These are phyloP conservation scores for Ballota nigra DNA, from an alignment of 257 asterid genomes.

Conservation along the genomic window DNA sequence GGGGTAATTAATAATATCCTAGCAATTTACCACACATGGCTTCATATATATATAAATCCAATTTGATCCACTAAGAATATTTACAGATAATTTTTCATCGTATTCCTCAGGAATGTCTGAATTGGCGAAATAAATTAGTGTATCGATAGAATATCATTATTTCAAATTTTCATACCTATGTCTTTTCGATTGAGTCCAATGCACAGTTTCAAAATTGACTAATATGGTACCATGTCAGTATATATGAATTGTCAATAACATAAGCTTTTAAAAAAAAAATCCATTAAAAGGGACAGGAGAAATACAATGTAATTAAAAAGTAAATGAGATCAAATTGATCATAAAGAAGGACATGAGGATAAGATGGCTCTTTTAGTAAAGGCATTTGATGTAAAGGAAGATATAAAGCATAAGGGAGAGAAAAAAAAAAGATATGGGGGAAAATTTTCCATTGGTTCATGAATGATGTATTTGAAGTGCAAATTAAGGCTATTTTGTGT, in stretches of 20 bases:
- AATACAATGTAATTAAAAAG: neutral
- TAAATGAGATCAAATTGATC: constrained; percentile 19
- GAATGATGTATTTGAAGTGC: constrained; percentile 27
- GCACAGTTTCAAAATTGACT: neutral
- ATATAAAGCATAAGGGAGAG: constrained; percentile 27
- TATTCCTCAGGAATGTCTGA: neutral
- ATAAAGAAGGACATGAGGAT: constrained; percentile 25
- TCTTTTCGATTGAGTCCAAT: neutral
- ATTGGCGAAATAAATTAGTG: neutral
- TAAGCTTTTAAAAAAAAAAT: no score
- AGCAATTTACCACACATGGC: no score
- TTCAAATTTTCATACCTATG: neutral
- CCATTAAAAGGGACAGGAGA: neutral
- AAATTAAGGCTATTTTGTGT: constrained; percentile 9
- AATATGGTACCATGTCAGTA: neutral
- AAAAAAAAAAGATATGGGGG: neutral
- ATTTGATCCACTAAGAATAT: no score
- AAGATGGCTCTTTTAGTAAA: constrained; percentile 44
- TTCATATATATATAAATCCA: no score
- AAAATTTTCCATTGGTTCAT: constrained; percentile 29
- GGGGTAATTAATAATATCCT: no score
- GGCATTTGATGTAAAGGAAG: constrained; percentile 33
- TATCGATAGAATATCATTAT: neutral
- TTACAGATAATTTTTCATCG: neutral
- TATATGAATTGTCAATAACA: neutral